Conservation (phyloP, 352 stramenopile genomes). For the Phytophthora parvispora region DNA sequence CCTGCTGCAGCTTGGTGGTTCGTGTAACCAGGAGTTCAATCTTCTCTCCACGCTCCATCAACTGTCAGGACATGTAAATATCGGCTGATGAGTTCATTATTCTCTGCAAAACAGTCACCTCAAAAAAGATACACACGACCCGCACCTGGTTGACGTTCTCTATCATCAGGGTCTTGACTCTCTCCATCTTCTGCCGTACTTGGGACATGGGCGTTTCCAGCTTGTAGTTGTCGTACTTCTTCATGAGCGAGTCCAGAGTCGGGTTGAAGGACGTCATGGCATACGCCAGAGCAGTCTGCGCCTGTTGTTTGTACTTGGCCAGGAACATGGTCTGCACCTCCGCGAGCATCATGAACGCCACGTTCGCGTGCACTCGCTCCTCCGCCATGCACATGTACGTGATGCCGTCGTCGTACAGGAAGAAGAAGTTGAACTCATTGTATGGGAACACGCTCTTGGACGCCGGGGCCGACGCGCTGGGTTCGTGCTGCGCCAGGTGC, state of each 20-base stretch:
- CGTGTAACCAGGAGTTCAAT: constrained; percentile 94
- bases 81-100: not conserved
- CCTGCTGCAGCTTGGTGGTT: constrained; percentile 95
- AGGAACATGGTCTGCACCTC: constrained; percentile 78
- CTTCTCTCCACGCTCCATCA: constrained; percentile 99
- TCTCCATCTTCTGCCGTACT: constrained; percentile 97
- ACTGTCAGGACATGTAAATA: constrained; percentile 24
- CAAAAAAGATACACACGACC: not conserved
- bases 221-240: constrained; percentile 89
- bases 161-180: constrained; percentile 99
- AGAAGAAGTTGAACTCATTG: constrained; percentile 89
- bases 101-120: too few relatives aligned
- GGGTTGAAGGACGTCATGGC: constrained; percentile 72
- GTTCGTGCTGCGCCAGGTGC: constrained; percentile 69
- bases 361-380: constrained; percentile 77
- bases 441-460: constrained; percentile 80
- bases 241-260: constrained; percentile 74
- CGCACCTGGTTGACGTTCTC: constrained; percentile 97
- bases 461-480: constrained; percentile 16
- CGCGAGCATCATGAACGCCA: constrained; percentile 78
- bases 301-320: constrained; percentile 68
- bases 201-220: constrained; percentile 82
- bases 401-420: constrained; percentile 75
- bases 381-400: constrained; percentile 90
- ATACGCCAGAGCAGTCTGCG: constrained; percentile 77